A percentile compares a stretch with the other conserved stretches of the same genome.
Conservation (phyloP, 257 asterid genomes). For the Fraxinus quadrangulata region DNA sequence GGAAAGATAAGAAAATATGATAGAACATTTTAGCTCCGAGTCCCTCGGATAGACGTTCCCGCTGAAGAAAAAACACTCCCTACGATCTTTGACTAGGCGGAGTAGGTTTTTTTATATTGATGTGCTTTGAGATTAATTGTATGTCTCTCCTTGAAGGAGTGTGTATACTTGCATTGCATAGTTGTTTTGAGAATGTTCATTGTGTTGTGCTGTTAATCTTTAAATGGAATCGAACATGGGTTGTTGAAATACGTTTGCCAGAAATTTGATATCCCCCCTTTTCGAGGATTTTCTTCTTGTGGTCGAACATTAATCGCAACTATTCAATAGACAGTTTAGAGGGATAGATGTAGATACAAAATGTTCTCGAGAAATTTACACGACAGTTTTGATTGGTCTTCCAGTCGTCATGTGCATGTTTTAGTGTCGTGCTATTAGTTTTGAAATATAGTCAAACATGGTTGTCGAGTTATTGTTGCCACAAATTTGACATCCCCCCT, state of each 20-base stretch:
- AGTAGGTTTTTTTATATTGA: neutral
- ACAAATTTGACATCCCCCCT: too few relatives aligned
- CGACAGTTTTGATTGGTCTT: too few relatives aligned
- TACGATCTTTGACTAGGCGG: neutral
- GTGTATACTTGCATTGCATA: conserved; percentile 17
- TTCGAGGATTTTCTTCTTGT: neutral
- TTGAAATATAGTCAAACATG: too few relatives aligned
- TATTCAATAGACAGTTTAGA: too few relatives aligned
- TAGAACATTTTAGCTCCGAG: neutral
- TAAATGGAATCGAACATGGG: conserved; percentile 10
- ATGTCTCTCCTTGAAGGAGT: conserved; percentile 20
- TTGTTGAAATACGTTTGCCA: neutral
- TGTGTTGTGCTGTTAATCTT: conserved; percentile 18
- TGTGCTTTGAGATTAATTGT: conserved; percentile 21
- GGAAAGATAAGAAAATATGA: conserved; percentile 49
- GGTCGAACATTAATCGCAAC: neutral
- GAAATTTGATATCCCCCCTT: neutral
- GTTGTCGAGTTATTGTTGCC: too few relatives aligned
- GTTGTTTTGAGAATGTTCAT: neutral
- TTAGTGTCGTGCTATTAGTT: too few relatives aligned
- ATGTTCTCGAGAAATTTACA: too few relatives aligned
- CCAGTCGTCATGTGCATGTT: too few relatives aligned
- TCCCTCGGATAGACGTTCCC: neutral
- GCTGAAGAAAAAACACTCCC: neutral
- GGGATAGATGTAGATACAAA: too few relatives aligned